Percentiles rank a stretch among this genome's conserved stretches.
Evolutionary conservation across 2,329 filamentous ascomycete genomes (phyloP).

Genomic region (Colletotrichum sp.): DNA sequence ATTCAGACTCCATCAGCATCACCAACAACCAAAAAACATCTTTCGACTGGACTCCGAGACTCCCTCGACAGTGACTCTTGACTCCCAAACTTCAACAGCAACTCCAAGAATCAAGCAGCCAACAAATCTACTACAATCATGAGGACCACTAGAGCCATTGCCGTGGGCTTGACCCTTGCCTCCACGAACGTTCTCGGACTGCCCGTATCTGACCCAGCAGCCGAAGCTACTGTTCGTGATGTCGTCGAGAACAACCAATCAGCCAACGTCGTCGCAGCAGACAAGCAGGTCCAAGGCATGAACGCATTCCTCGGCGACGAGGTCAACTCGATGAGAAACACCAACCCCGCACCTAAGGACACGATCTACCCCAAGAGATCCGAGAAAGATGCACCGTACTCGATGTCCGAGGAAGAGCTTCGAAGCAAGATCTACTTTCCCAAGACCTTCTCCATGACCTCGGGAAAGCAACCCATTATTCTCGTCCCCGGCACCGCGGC

Average conservation of each 20-base stretch:
- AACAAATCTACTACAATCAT: not conserved
- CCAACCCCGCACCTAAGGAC: not conserved
- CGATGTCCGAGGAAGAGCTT: slow-evolving; percentile 47
- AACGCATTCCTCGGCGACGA: not conserved
- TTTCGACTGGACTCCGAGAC: too few species aligned
- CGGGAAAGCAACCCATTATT: slow-evolving; percentile 48
- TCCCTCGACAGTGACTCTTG: not conserved
- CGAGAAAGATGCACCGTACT: slow-evolving; percentile 51
- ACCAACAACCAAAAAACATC: not conserved
- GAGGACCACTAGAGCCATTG: not conserved
- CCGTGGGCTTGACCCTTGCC: not conserved
- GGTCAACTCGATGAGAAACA: not conserved
- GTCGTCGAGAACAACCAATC: not conserved
- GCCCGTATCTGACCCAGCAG: not conserved
- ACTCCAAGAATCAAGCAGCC: not conserved
- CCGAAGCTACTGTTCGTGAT: not conserved
- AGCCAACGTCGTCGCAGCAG: not conserved
- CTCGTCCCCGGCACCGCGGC: slow-evolving; percentile 54
- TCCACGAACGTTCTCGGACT: not conserved
- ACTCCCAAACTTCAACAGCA: not conserved
- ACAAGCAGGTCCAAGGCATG: not conserved
- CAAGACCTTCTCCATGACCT: slow-evolving; percentile 47
- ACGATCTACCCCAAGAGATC: slow-evolving; percentile 39
- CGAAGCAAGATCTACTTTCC: slow-evolving; percentile 59
- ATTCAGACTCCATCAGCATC: not conserved